These are phyloP conservation scores for Vanrija humicola DNA, from an alignment of 1,284 basidiomycete species.

Conservation along the genomic window DNA sequence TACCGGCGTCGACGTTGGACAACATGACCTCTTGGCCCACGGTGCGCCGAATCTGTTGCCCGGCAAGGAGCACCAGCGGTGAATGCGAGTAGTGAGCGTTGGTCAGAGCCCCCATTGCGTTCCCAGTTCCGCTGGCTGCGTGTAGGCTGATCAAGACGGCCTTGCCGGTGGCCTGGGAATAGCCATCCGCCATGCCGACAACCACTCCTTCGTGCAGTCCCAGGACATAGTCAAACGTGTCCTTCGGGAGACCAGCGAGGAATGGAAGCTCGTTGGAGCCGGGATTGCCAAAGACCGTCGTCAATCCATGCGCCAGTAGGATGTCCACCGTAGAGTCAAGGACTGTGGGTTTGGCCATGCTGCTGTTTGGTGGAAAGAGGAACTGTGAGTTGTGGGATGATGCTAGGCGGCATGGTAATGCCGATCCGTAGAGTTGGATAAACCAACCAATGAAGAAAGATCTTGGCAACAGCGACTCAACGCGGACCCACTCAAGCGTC, in stretches of 20 bases:
- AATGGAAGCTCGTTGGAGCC: constrained; percentile 16
- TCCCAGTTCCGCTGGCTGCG: constrained; percentile 9
- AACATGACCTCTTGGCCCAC: constrained; percentile 18
- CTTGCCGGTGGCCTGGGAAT: constrained; percentile 2
- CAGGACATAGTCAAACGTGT: constrained; percentile 11
- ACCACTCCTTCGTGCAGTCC: constrained; percentile 12
- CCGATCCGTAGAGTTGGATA: too few species aligned
- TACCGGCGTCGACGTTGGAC: constrained; percentile 6
- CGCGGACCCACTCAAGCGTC: too few species aligned
- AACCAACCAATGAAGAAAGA: too few species aligned
- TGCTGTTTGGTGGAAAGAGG: too few species aligned
- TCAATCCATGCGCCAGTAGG: constrained; percentile 7
- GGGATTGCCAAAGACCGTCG: constrained; percentile 16
- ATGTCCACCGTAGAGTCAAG: neutral
- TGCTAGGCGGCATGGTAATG: too few species aligned
- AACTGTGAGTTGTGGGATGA: too few species aligned
- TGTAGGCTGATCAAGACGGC: constrained; percentile 10
- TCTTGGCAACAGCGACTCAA: too few species aligned
- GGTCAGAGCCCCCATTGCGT: constrained; percentile 15
- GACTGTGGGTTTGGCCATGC: neutral
- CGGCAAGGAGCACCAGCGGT: constrained; percentile 13
- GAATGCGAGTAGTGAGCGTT: constrained; percentile 11
- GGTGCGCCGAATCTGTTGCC: constrained; percentile 13
- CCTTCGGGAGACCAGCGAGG: constrained; percentile 8
- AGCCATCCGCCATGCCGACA: constrained; percentile 14